Percentiles rank a stretch among this genome's conserved stretches.
Conservation (phyloP, 2,329 filamentous ascomycete genomes). For the Aphanocladium album region DNA sequence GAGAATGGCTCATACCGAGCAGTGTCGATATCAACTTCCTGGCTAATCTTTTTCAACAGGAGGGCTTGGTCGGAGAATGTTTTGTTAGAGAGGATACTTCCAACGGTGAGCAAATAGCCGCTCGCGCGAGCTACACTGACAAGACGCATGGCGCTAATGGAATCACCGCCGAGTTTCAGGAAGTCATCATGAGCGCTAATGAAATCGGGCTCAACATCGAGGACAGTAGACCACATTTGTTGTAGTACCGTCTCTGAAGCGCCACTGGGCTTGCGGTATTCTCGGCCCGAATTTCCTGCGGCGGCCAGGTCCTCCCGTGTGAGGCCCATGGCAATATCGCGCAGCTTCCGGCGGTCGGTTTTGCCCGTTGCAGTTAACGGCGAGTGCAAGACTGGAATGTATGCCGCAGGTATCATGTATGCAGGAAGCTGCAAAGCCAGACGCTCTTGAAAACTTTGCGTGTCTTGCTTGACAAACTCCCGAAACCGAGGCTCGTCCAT, state of each 20-base stretch:
- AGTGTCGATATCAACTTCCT: neutral
- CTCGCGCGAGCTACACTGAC: neutral
- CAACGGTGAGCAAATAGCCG: neutral
- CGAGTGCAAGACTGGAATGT: neutral
- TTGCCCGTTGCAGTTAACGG: neutral
- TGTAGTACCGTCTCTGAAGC: slow-evolving; percentile 4
- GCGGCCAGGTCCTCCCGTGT: neutral
- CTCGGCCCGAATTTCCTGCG: neutral
- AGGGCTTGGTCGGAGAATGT: neutral
- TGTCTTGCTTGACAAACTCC: neutral
- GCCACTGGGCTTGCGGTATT: neutral
- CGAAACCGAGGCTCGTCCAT: neutral
- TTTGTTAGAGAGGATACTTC: neutral
- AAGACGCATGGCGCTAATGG: slow-evolving; percentile 13
- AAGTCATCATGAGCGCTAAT: slow-evolving; percentile 13
- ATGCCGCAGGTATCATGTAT: neutral
- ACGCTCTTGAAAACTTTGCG: neutral
- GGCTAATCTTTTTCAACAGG: neutral
- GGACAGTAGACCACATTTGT: slow-evolving; percentile 5
- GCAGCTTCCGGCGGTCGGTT: neutral
- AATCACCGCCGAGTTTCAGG: slow-evolving; percentile 14
- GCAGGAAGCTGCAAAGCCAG: neutral
- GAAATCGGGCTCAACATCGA: slow-evolving; percentile 1
- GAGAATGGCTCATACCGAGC: neutral
- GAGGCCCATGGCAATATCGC: neutral